Base-by-base conservation (phyloP, 176 grass and related monocot genomes). In the Bothriochloa decipiens region DNA sequence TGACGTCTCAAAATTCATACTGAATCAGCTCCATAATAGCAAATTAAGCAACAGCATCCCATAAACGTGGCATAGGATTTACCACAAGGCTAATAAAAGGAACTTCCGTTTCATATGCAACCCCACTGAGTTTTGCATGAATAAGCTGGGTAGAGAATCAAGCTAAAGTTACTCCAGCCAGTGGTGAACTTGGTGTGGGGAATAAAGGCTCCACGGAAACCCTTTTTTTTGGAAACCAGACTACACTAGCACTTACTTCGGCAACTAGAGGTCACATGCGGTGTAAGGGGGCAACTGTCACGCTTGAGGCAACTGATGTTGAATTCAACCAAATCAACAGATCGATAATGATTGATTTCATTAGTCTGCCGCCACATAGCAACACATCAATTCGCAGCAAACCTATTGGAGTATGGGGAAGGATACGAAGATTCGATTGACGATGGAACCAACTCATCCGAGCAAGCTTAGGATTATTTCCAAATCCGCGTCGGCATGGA, bases 141-240 rank as follows among this genome's bases (percentile, higher is more conserved):
- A 28, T 60, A 71, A 41, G 64, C 58, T 40, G 62, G 61, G 52
- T 53, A 69, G 62, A 65, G 72, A 76, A 22, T 36, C 37, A 61
- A 78, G 66, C 39, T 75, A 78, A 43, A 78, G 79, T 33, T 69
- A 81, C 17, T 25, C 6, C 45, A 39, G 11, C 18, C 64, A 52
- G 4, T 18, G 78, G 0, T 32, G 4, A 7, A 26, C 65, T 35
- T 25, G 32, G 20, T 32, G 42, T 81, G 32, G 32, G 12, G 47
- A 28, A 50, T 46, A 20, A 32, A 32, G 25, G 60, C 20, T 47
- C 41, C 33, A 28, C 28, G 22, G 27, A 22, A 81, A n/a, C 7
- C 78, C 26, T 9, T 33, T 29, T 27, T 33, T 20, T 4, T n/a
- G 42, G 28, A 55, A 72, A 76, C 3, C 49, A 35, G n/a, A 36